phyloP scores from a whole-genome alignment of 805 yeast genomes.

The Metschnikowia colocasiae region DNA sequence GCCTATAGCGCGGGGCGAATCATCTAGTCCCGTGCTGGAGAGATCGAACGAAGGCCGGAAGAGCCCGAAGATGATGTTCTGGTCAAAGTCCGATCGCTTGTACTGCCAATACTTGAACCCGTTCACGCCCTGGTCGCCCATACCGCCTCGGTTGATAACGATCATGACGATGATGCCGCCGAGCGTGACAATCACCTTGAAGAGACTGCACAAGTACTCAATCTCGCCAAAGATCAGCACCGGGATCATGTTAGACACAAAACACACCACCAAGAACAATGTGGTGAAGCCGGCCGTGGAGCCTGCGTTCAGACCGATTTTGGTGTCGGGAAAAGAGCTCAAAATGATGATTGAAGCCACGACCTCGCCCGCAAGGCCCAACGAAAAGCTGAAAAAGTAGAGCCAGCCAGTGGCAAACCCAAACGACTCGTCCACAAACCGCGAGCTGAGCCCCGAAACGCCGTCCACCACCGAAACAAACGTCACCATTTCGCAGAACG shows the following conservation, averaged over 20 bases:
- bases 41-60: conserved; percentile 72
- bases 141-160: conserved; percentile 58
- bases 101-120: conserved; percentile 73
- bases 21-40: conserved; percentile 51
- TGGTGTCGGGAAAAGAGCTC: conserved; percentile 56
- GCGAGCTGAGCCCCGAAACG: conserved; percentile 66
- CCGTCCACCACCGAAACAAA: conserved; percentile 77
- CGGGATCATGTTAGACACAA: conserved; percentile 56
- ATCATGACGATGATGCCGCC: conserved; percentile 60
- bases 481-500: conserved; percentile 80
- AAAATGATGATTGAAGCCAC: conserved; percentile 78
- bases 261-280: conserved; percentile 46
- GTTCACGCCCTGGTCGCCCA: conserved; percentile 34
- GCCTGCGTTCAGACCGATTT: conserved; percentile 45
- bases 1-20: conserved; percentile 52
- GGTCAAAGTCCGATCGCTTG: conserved; percentile 44
- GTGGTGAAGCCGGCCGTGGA: conserved; percentile 62
- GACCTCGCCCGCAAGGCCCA: conserved; percentile 75
- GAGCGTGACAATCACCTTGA: conserved; percentile 53
- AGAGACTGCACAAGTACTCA: conserved; percentile 58
- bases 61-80: conserved; percentile 58
- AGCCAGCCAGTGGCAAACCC: conserved; percentile 72
- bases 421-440: conserved; percentile 75
- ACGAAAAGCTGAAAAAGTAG: conserved; percentile 68
- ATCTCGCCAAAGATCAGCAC: conserved; percentile 73